These are phyloP conservation scores for Trichosporon coremiiforme DNA, from an alignment of 1,284 basidiomycete genomes.

Conservation along the genomic window DNA sequence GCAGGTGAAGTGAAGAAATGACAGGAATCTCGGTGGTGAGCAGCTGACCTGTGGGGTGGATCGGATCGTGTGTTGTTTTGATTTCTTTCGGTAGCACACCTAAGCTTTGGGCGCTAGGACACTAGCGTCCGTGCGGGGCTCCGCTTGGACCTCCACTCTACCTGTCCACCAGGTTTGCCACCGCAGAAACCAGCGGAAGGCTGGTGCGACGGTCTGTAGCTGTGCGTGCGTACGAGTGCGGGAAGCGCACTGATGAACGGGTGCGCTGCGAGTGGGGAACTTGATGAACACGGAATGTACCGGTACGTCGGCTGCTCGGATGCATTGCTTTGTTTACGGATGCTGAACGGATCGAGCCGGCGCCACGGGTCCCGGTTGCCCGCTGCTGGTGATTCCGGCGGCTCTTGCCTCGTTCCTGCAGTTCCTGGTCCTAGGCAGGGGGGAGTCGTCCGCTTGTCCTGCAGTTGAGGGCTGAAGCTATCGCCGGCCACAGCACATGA, in stretches of 20 bases:
- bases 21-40: background rate
- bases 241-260: background rate
- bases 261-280: too few relatives aligned
- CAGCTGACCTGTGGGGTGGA: too few relatives aligned
- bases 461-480: background rate
- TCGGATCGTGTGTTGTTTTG: background rate
- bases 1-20: background rate
- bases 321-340: background rate
- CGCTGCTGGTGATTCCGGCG: background rate
- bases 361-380: background rate
- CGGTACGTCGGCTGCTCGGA: too few relatives aligned
- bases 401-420: background rate
- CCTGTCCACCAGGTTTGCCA: conserved; percentile 2
- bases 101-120: background rate
- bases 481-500: background rate
- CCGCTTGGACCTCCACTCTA: conserved; percentile 8
- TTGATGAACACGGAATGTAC: background rate
- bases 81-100: background rate
- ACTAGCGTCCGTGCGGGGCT: conserved; percentile 12
- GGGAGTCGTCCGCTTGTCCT: background rate
- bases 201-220: background rate
- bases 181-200: background rate
- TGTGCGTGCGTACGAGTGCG: background rate
- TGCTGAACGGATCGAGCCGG: background rate
- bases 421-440: background rate